Evolutionary conservation across 2,329 filamentous ascomycete species (phyloP).

Genomic region (Drechslera avenae): DNA sequence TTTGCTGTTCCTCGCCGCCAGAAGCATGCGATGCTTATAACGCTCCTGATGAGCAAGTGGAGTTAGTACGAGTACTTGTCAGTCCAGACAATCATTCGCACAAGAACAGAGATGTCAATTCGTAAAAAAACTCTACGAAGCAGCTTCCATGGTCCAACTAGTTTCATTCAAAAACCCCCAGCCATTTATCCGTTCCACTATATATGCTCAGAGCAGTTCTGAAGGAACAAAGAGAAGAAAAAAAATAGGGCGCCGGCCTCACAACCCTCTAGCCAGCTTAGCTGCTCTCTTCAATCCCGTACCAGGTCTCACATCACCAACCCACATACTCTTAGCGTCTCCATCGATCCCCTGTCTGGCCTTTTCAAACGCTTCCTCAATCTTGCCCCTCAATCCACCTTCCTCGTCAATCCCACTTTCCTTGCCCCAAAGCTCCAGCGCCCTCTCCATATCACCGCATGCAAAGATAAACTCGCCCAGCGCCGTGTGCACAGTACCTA

Average conservation of each 20-base stretch:
- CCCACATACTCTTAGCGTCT: conserved; percentile 32
- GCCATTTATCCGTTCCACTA: too few relatives aligned
- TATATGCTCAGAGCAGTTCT: too few relatives aligned
- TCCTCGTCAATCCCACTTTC: conserved; percentile 5
- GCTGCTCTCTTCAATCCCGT: conserved; percentile 29
- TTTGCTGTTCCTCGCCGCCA: neutral
- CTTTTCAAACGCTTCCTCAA: conserved; percentile 33
- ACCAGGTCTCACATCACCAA: conserved; percentile 32
- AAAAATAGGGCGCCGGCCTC: neutral
- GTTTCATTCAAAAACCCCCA: too few relatives aligned
- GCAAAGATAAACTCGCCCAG: conserved; percentile 42
- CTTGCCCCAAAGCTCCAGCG: conserved; percentile 24
- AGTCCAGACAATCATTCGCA: too few relatives aligned
- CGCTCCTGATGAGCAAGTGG: too few relatives aligned
- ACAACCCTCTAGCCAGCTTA: conserved; percentile 15
- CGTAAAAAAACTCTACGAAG: too few relatives aligned
- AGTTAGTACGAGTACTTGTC: too few relatives aligned
- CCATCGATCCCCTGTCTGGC: conserved; percentile 38
- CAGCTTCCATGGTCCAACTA: too few relatives aligned
- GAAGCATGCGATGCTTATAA: neutral
- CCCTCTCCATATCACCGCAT: conserved; percentile 42
- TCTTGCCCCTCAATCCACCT: conserved; percentile 16
- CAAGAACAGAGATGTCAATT: too few relatives aligned
- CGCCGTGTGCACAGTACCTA: conserved; percentile 34
- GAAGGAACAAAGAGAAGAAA: too few relatives aligned